Base-by-base conservation (phyloP, 1,139 yeast genomes). In the Debaryomyces coudertii region DNA sequence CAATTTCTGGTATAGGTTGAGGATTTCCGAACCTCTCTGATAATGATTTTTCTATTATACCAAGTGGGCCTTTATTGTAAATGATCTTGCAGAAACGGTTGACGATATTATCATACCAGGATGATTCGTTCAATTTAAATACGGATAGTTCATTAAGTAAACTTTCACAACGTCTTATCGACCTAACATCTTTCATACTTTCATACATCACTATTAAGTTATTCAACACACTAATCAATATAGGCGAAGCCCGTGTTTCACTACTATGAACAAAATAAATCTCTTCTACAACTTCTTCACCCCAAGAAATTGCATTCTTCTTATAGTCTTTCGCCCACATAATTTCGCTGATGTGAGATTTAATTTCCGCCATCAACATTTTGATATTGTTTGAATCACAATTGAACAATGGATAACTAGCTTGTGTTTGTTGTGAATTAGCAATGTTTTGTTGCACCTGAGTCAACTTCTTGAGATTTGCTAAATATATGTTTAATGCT, bases 261-360 rank as follows among this genome's bases (percentile, higher is more conserved):
- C 63, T 57, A 36, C 62, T 62, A 50, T 68, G 67, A 43, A 62
- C 64, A 50, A 63, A 61, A 51, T 65, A 74, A 22, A 71, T 59
- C 22, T 66, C 69, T 39, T 71, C 74, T 5, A 75, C 60, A 2
- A 73, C 77, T 44, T 82, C 83, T 58, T 83, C 85, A 7, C 81
- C 80, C 85, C 89, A 83, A 14, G 81, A 72, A 30, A 84, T 69
- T 0, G 90, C 87, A 48, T 80, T 79, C 33, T 69, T 59, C 40
- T 72, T 65, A 43, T 70, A 65, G 1, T 83, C 83, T 48, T 77
- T 71, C 5, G 76, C 77, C 87, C 90, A 86, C 52, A 85, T 62
- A 5, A 86, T 66, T 61, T 86, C 92, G 47, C 87, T 75, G 15
- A 86, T 68, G 59, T 85, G 85, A 12, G 83, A 76, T 62, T 80